Percentiles rank a stretch among this genome's conserved stretches.
phyloP scores from a whole-genome alignment of 345 rosid genomes.

The Linum trigynum region DNA sequence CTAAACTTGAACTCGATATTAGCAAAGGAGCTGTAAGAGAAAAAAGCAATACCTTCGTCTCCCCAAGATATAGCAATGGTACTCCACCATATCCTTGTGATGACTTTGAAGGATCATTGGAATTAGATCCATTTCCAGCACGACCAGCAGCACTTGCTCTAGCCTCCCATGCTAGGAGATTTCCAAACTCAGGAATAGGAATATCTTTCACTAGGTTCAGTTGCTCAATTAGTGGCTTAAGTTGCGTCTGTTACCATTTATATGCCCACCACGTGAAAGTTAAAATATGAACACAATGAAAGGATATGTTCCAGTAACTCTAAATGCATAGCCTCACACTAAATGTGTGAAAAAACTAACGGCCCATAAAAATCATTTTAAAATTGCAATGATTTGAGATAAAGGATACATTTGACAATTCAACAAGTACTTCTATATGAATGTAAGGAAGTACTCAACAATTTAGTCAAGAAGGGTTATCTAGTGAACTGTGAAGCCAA shows the following conservation, averaged over 20 bases:
- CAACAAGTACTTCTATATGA: no score
- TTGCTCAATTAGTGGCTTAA: constrained; percentile 67
- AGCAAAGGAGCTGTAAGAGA: background rate
- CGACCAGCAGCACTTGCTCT: constrained; percentile 65
- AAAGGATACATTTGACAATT: no score
- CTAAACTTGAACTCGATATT: constrained; percentile 12
- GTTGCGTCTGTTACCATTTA: constrained; percentile 50
- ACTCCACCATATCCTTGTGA: constrained; percentile 71
- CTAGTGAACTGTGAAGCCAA: no score
- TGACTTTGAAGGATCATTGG: constrained; percentile 67
- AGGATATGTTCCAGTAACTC: no score
- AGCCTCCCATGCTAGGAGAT: constrained; percentile 85
- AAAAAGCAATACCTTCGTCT: constrained; percentile 51
- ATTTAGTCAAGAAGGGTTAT: no score
- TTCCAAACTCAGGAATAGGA: constrained; percentile 63
- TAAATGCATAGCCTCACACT: no score
- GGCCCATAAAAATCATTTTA: no score
- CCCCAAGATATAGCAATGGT: constrained; percentile 86
- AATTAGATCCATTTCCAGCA: constrained; percentile 39
- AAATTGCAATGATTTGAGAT: no score
- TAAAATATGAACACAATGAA: background rate
- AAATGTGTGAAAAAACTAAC: no score
- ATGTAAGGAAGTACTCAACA: no score
- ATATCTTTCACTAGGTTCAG: constrained; percentile 76
- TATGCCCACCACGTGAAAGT: constrained; percentile 7